phyloP scores from a whole-genome alignment of 345 rosid genomes.

The Punica granatum region DNA sequence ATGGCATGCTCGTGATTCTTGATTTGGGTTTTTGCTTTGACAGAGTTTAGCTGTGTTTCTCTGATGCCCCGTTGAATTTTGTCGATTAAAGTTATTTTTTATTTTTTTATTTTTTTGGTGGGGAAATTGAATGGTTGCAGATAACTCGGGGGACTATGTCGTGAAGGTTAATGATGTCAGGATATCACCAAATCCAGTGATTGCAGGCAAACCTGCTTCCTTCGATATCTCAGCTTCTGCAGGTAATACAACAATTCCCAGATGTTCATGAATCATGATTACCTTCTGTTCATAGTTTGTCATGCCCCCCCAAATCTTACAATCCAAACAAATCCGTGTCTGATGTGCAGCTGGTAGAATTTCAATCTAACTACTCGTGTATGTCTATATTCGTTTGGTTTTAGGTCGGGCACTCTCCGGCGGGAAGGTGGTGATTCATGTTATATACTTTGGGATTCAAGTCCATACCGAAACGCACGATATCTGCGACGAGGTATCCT shows the following conservation, averaged over 20 bases:
- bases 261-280: background rate
- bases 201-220: conserved; percentile 40
- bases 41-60: background rate
- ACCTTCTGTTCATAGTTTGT: too few species aligned
- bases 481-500: conserved; percentile 47
- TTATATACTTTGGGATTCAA: conserved; percentile 35
- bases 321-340: too few species aligned
- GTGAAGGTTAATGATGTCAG: conserved; percentile 41
- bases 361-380: background rate
- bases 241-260: conserved; percentile 20
- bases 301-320: too few species aligned
- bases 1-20: background rate
- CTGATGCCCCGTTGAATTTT: background rate
- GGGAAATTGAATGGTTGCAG: conserved; percentile 19
- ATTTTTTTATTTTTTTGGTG: background rate
- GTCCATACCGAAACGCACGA: conserved; percentile 49
- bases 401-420: conserved; percentile 40
- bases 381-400: background rate
- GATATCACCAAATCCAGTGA: conserved; percentile 55
- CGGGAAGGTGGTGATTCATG: conserved; percentile 45
- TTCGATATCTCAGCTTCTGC: conserved; percentile 52
- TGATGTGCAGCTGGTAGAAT: background rate
- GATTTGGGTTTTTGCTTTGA: background rate
- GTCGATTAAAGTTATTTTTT: background rate
- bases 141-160: conserved; percentile 30